Evolutionary conservation across 169 alveolate genomes (phyloP), one percentile per base, ranked within the genome.

Genomic region (Plasmodium vivax): DNA sequence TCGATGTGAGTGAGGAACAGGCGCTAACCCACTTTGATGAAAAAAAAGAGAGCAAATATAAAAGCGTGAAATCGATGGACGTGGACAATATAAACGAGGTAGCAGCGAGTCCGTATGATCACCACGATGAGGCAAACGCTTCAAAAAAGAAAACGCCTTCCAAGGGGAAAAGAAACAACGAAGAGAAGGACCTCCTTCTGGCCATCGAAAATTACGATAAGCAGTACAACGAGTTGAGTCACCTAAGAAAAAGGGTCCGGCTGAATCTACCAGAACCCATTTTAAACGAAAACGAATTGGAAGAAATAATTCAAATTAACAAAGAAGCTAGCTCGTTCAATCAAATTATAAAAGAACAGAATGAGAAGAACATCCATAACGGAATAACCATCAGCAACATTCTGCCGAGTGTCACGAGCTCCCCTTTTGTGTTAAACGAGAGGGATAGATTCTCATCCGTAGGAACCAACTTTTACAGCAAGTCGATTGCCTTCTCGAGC

Each of bases 1-100:
- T 97, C 96, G 98, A 96, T 58, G 97, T 96, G 51, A 98, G 90
- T 16, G 96, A 97, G 41, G 98, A 97, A 73, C 98, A 98, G 95
- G 88, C 96, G 73, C 95, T 98, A 80, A 96, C 97, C 90, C 97
- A 98, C 32, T 97, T 98, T 96, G 62, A 95, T 84, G 94, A 97
- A 45, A 36, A 87, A 36, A 84, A 71, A 38, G 19, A 19, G 9
- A 74, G 51, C 1, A 5, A 54, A 4, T 73, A 34, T n/a, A 87
- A 71, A 71, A 87, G 93, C 51, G 77, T 87, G 9, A 87, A 87
- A 87, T 87, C 93, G 7, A 87, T 87, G 93, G 93, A 87, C 2
- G 93, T 87, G 30, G 87, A 87, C 12, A 45, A 71, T 75, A 87
- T 87, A 51, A 87, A 87, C 23, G 81, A 75, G 7, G 27, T 56